Base-by-base conservation (phyloP, 2,329 filamentous ascomycete species). In the Xylariaceae sp. region DNA sequence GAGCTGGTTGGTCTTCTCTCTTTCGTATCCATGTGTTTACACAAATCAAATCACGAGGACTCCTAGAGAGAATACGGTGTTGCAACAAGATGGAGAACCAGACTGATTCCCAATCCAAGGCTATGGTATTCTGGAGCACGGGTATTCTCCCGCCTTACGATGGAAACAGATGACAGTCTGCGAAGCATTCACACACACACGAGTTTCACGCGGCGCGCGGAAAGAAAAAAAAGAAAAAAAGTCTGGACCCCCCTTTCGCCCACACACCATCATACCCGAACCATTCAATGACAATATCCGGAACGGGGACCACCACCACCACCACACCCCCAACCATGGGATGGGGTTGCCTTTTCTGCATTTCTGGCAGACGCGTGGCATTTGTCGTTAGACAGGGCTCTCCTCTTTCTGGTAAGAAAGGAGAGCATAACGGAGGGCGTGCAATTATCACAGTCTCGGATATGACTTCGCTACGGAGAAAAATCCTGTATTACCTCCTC, bases 351-450 rank as follows among this genome's bases (percentile, higher is more conserved):
- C 37, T 50, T 50, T 37, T 11, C 59, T 61, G 56, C 61, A 63
- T 63, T 63, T 55, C 56, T 63, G 59, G 59, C 61, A 63, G 61
- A 63, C 56, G 59, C 61, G 56, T 58, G 61, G 61, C 61, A 59
- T 54, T 30, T 30, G 54, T 53, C 58, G 53, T 47, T 55, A 59
- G 34, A 56, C 48, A 59, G 49, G 56, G 9, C 9, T 15, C 8
- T 10, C 9, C 8, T 9, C 18, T 48, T 47, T 13, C 11, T 44
- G 18, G 44, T 58, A 15, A n/a, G 42, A n/a, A 4, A 45, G 42
- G 13, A 15, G 3, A 42, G 6, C 7, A 9, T 3, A 8, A 39
- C 30, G 11, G 42, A 15, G 18, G 13, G 47, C 13, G 37, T 48
- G 47, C 6, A 4, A 13, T 11, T 30, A 49, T 8, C 4, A 30